phyloP scores from a whole-genome alignment of 805 yeast genomes.

The Zygosaccharomyces siamensis region DNA sequence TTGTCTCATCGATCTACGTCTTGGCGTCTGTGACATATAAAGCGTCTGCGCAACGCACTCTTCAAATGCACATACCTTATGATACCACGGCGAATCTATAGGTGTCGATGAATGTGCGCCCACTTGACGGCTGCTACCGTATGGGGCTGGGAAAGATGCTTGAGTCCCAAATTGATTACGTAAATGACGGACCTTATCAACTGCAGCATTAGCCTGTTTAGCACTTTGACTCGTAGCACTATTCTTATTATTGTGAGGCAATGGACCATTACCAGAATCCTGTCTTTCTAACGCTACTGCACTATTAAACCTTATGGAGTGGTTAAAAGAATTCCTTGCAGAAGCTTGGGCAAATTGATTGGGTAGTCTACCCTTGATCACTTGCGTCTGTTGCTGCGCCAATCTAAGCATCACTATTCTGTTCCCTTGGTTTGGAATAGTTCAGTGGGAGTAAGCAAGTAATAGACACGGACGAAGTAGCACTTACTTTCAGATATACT shows the following conservation, averaged over 20 bases:
- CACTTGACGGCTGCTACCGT: slow-evolving; percentile 18
- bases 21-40: slow-evolving; percentile 35
- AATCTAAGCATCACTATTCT: slow-evolving; percentile 29
- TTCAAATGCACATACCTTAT: slow-evolving; percentile 49
- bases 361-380: slow-evolving; percentile 37
- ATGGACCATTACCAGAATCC: slow-evolving; percentile 8
- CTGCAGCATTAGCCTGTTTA: slow-evolving; percentile 21
- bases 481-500: not conserved
- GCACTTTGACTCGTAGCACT: slow-evolving; percentile 15
- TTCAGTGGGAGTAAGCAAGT: not conserved
- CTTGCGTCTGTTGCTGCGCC: slow-evolving; percentile 34
- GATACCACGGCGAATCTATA: slow-evolving; percentile 44
- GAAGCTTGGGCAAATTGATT: slow-evolving; percentile 38
- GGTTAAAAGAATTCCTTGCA: slow-evolving; percentile 37
- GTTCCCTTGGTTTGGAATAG: not conserved
- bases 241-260: slow-evolving; percentile 8
- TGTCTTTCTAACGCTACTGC: slow-evolving; percentile 34
- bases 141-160: slow-evolving; percentile 7
- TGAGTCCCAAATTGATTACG: slow-evolving; percentile 17
- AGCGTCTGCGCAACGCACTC: slow-evolving; percentile 41
- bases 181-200: slow-evolving; percentile 31
- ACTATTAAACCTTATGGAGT: slow-evolving; percentile 37
- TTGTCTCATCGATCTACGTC: slow-evolving; percentile 29
- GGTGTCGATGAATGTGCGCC: slow-evolving; percentile 16
- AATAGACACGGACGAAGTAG: not conserved